phyloP scores from a whole-genome alignment of 2,329 filamentous ascomycete species.

The Scorias spongiosa region DNA sequence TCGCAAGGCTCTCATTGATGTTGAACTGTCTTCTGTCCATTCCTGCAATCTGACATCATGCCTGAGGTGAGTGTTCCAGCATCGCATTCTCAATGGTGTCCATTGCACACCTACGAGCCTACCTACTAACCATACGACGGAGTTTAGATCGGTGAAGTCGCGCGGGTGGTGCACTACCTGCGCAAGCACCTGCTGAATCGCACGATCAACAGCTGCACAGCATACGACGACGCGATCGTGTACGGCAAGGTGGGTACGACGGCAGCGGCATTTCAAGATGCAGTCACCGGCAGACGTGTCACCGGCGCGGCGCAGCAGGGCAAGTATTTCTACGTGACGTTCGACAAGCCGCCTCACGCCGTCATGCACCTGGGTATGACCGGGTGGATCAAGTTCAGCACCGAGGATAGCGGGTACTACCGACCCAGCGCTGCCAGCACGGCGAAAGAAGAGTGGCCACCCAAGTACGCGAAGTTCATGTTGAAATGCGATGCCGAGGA shows the following conservation, averaged over 20 bases:
- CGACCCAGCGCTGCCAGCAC: constrained; percentile 43
- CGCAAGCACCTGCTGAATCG: constrained; percentile 72
- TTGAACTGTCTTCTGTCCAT: too few species aligned
- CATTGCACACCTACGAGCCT: too few species aligned
- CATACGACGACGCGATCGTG: constrained; percentile 66
- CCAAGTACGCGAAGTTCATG: constrained; percentile 76
- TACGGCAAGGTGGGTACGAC: constrained; percentile 84
- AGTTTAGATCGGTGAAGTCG: constrained; percentile 43
- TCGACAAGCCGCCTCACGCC: constrained; percentile 63
- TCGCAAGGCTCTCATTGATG: too few species aligned
- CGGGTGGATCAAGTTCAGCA: constrained; percentile 79
- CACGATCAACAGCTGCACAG: constrained; percentile 53
- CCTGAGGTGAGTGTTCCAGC: too few species aligned
- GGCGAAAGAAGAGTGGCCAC: constrained; percentile 56
- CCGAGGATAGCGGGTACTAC: constrained; percentile 66
- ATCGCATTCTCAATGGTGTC: too few species aligned
- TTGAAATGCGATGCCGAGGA: constrained; percentile 38
- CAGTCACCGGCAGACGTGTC: constrained; percentile 60
- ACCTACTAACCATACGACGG: background rate
- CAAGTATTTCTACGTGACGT: constrained; percentile 92
- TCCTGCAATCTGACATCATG: too few species aligned
- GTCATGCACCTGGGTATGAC: constrained; percentile 40
- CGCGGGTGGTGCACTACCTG: constrained; percentile 74
- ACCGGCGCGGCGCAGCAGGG: constrained; percentile 66
- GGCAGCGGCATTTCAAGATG: constrained; percentile 56